These are phyloP conservation scores for Rhododendron ferrugineum DNA, from an alignment of 148 eudicot species.

Conservation along the genomic window DNA sequence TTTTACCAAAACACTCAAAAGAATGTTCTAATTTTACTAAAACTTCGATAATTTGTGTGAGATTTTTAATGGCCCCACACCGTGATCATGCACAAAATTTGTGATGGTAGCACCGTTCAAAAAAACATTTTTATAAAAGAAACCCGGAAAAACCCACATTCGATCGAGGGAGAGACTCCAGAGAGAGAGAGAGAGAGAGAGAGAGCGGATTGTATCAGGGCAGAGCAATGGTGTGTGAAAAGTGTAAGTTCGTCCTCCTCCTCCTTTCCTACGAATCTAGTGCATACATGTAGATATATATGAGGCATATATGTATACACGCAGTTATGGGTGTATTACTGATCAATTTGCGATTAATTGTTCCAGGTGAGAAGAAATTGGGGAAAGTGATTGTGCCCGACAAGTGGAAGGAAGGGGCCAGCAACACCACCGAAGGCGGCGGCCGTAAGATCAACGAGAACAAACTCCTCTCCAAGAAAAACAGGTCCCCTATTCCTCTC, in stretches of 20 bases:
- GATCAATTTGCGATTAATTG: background rate
- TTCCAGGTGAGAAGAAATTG: constrained; percentile 85
- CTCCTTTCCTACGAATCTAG: constrained; percentile 5
- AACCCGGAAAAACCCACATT: no score
- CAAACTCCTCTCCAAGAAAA: constrained; percentile 87
- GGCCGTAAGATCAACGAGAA: constrained; percentile 97
- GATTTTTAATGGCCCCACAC: no score
- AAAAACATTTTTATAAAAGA: no score
- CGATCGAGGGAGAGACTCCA: background rate
- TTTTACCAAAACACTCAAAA: no score
- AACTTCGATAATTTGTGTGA: no score
- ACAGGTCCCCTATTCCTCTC: constrained; percentile 34
- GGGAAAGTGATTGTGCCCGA: constrained; percentile 92
- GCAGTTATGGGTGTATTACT: background rate
- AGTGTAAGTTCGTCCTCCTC: constrained; percentile 45
- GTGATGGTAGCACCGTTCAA: no score
- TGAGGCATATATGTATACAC: background rate
- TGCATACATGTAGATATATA: background rate
- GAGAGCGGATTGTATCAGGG: background rate
- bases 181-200: background rate
- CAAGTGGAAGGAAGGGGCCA: constrained; percentile 98
- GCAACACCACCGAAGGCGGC: constrained; percentile 87
- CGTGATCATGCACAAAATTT: no score
- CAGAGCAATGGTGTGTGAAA: constrained; percentile 68
- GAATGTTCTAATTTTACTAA: no score